Evolutionary conservation across 1,139 yeast species (phyloP).

Genomic region (Tardiomyces digboiensis): DNA sequence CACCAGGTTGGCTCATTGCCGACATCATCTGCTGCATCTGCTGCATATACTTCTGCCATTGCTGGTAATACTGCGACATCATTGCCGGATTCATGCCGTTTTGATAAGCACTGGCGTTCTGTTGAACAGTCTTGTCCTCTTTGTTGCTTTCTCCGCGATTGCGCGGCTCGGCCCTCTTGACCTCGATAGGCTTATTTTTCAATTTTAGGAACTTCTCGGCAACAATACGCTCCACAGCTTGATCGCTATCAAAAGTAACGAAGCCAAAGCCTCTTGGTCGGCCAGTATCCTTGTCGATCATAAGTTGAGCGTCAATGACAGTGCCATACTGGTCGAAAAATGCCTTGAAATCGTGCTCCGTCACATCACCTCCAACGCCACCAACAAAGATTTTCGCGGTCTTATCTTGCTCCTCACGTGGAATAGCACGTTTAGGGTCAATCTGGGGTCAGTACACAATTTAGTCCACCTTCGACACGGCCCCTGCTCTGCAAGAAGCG

Average conservation of each 20-base stretch:
- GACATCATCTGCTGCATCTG: constrained; percentile 30
- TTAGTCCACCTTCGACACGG: no score
- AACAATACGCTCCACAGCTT: constrained; percentile 89
- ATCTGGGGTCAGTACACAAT: constrained; percentile 29
- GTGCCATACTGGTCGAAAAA: constrained; percentile 88
- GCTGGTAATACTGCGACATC: constrained; percentile 84
- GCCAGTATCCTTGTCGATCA: constrained; percentile 98
- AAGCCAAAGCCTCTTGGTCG: constrained; percentile 98
- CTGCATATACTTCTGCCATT: constrained; percentile 62
- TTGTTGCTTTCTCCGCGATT: constrained; percentile 24
- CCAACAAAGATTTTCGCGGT: constrained; percentile 98
- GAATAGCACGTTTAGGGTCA: constrained; percentile 97
- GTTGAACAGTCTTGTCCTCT: constrained; percentile 3
- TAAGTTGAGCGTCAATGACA: constrained; percentile 92
- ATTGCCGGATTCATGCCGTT: constrained; percentile 47
- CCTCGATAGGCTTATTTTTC: constrained; percentile 90
- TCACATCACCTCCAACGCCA: constrained; percentile 94
- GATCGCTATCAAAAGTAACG: constrained; percentile 92
- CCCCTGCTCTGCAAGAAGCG: no score
- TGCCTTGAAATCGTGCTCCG: constrained; percentile 81
- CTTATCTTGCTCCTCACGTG: constrained; percentile 95
- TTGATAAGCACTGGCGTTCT: background rate
- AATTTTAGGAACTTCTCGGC: constrained; percentile 73
- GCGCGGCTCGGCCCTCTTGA: constrained; percentile 97
- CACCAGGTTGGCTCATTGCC: constrained; percentile 12